phyloP scores from a whole-genome alignment of 208 protist species.

The Porcisia hertigi region DNA sequence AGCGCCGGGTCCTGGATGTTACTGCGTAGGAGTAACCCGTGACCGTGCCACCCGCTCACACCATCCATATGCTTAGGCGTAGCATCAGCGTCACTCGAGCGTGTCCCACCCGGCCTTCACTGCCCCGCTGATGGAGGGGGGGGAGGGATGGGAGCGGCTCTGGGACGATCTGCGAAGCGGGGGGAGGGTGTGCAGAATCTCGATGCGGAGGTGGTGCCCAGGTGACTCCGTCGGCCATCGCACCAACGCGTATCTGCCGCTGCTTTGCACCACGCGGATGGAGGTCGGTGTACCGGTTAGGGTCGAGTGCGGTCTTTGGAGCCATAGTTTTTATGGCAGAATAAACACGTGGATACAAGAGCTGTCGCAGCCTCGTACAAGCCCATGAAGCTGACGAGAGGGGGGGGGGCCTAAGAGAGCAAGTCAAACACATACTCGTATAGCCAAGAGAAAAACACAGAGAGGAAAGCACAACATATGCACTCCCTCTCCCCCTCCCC shows the following conservation, averaged over 20 bases:
- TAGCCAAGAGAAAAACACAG: neutral
- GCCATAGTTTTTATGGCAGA: neutral
- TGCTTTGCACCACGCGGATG: neutral
- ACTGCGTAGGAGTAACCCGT: neutral
- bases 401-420: neutral
- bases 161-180: too few relatives aligned
- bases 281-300: neutral
- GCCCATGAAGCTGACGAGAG: neutral
- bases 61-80: neutral
- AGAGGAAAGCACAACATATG: neutral
- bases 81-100: too few relatives aligned
- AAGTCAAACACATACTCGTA: neutral
- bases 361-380: neutral
- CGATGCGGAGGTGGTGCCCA: slow-evolving; percentile 1
- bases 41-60: neutral
- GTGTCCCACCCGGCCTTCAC: too few relatives aligned
- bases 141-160: neutral
- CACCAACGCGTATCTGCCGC: neutral
- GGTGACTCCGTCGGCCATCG: neutral
- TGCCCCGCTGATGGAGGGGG: too few relatives aligned
- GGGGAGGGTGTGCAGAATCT: neutral
- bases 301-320: too few relatives aligned
- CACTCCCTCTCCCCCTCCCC: too few relatives aligned
- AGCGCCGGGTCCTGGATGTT: neutral
- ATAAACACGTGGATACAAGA: neutral